Evolutionary conservation across 441 rosid species (phyloP), one percentile per base, ranked within the genome.

Genomic region (Iberis amara): DNA sequence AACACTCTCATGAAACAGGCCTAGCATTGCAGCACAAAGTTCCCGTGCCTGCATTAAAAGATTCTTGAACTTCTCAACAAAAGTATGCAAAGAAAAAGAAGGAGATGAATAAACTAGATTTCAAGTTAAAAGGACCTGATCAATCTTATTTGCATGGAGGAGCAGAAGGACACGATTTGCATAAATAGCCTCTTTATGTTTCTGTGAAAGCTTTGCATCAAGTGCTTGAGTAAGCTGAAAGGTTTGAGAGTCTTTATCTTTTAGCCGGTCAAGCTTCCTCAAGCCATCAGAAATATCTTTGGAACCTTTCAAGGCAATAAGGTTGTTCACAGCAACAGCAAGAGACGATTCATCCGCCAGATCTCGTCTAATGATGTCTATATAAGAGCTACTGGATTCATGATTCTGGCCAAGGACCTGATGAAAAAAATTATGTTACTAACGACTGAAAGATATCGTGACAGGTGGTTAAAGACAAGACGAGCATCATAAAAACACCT

Each of bases 291-390:
- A 75, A 57, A 77, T 62, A 57, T 88, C 94, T 78, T 72, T 91
- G 18, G 94, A 72, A 67, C 94, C 96, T 66, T 82, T 85, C 64
- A 76, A 40, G 41, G 94, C 77, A 70, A 80, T 59, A 39, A 85
- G 81, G 69, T 91, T 91, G 70, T 83, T 88, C 55, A 82, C 74
- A 2, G 96, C 94, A 59, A 91, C 88, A 7, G 96, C 86, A 70
- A 76, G 68, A 21, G 98, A 83, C 23, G 83, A 53, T 68, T 91
- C 91, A 69, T 85, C 95, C 6, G 80, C 84, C 64, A 80, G 64
- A 72, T 86, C 79, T 50, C 74, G 73, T 53, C 73, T 79, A 35
- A 83, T 73, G 68, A 79, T 73, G 11, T 84, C 81, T 36, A 70
- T 37, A 54, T 83, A 88, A 48, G 74, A 78, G 65, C 66, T 76